Percentiles rank a stretch among this genome's conserved stretches.
Evolutionary conservation across 192 early-diverging fungal species (phyloP).

Genomic region (Dissophora globulifera): DNA sequence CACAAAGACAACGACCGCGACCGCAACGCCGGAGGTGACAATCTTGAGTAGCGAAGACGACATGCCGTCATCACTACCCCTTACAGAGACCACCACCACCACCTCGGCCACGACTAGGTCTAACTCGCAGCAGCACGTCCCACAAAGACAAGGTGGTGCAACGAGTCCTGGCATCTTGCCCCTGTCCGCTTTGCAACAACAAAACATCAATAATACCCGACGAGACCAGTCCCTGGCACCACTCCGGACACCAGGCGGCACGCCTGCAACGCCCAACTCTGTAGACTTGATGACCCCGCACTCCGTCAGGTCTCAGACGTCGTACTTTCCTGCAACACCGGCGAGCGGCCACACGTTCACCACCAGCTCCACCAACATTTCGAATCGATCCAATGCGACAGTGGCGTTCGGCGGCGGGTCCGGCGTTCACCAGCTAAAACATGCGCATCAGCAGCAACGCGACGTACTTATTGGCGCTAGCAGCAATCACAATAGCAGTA

Average conservation of each 20-base stretch:
- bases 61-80: background rate
- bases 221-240: conserved; percentile 1
- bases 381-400: background rate
- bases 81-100: background rate
- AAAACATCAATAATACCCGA: background rate
- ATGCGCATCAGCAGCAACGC: too few species aligned
- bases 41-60: too few species aligned
- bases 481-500: too few species aligned
- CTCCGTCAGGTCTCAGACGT: conserved; percentile 7
- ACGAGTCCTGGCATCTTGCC: background rate
- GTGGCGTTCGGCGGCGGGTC: conserved; percentile 1
- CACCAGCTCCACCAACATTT: conserved; percentile 1
- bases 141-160: background rate
- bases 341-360: conserved; percentile 7
- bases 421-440: too few species aligned
- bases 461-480: too few species aligned
- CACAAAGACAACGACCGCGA: too few species aligned
- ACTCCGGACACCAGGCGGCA: conserved; percentile 3
- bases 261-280: conserved; percentile 16
- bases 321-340: conserved; percentile 36
- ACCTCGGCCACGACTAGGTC: too few species aligned
- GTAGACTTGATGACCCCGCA: conserved; percentile 15
- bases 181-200: conserved; percentile 2
- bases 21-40: too few species aligned
- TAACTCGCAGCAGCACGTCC: conserved; percentile 3